These are phyloP conservation scores for Xanthoceras sorbifolium DNA, from an alignment of 345 rosid species.

Conservation along the genomic window DNA sequence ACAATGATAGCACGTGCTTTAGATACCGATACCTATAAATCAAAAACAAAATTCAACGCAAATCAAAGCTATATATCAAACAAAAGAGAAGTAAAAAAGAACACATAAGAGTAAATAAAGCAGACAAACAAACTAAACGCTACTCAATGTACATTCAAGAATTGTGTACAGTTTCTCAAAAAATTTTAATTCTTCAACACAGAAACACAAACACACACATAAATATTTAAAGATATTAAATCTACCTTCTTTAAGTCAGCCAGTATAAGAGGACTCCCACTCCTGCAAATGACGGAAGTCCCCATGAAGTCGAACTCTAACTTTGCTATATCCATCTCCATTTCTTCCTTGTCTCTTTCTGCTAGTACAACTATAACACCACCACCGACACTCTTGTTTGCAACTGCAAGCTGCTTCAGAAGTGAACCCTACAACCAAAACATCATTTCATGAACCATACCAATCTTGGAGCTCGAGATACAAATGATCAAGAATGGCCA, in stretches of 20 bases:
- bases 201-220: not conserved
- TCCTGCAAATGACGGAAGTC: constrained; percentile 88
- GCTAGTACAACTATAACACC: constrained; percentile 87
- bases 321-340: constrained; percentile 86
- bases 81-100: not conserved
- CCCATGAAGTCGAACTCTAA: constrained; percentile 93
- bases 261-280: constrained; percentile 87
- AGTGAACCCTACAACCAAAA: constrained; percentile 72
- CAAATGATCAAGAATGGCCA: constrained; percentile 4
- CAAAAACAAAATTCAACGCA: constrained; percentile 12
- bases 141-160: not conserved
- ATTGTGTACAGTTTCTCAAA: not conserved
- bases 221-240: not conserved
- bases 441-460: constrained; percentile 1
- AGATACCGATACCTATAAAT: constrained; percentile 77
- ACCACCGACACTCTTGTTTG: constrained; percentile 90
- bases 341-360: constrained; percentile 93
- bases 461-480: not conserved
- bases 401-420: constrained; percentile 90
- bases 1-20: constrained; percentile 88
- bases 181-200: not conserved
- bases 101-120: not conserved
- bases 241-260: constrained; percentile 86
- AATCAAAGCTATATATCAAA: not conserved
- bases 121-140: constrained; percentile 5